Evolutionary conservation across 805 yeast genomes (phyloP), one percentile per base, ranked within the genome.

Genomic region (Pichia gijzeniarum): DNA sequence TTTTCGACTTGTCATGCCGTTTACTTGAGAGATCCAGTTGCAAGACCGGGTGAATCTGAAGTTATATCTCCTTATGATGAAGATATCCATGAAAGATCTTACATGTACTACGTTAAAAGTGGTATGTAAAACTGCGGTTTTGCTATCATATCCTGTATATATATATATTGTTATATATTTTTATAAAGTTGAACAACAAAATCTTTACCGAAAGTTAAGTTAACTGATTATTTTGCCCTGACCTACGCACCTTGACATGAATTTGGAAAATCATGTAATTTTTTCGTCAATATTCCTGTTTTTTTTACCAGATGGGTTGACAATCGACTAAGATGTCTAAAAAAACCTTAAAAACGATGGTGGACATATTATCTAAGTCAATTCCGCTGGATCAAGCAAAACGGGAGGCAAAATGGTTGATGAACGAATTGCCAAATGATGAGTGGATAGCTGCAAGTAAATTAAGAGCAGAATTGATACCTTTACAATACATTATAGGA

Each of bases 1-100:
- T 91, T 86, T 65, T 76, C 77, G 51, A 88, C 97, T 5, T 91
- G 98, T 63, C 96, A 90, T 63, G 97, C 96, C 5, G 85, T 93
- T n/a, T 93, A 91, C 65, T 68, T 93, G 64, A 83, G 97, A 67
- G 95, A 93, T 64, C 99, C 99, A 14, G 89, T 93, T 41, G 95
- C 97, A 13, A 79, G 97, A 64, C 96, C 97, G 6, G 97, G 96
- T 47, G 90, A 86, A 61, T 85, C 96, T 28, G 99, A 93, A 71
- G 95, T 93, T 48, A 85, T 93, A 51, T 73, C 96, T 46, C 99
- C 99, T 44, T 87, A 83, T 65, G 81, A 82, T 33, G 72, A 79
- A 51, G 82, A 80, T 48, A 79, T 81, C 53, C 97, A 91, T 59
- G 93, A 90, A 69, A 80, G 95, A 64, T 96, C 97, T 35, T 90